These are phyloP conservation scores for Globisporangium recalcitrans DNA, from an alignment of 352 stramenopile species.

Conservation along the genomic window DNA sequence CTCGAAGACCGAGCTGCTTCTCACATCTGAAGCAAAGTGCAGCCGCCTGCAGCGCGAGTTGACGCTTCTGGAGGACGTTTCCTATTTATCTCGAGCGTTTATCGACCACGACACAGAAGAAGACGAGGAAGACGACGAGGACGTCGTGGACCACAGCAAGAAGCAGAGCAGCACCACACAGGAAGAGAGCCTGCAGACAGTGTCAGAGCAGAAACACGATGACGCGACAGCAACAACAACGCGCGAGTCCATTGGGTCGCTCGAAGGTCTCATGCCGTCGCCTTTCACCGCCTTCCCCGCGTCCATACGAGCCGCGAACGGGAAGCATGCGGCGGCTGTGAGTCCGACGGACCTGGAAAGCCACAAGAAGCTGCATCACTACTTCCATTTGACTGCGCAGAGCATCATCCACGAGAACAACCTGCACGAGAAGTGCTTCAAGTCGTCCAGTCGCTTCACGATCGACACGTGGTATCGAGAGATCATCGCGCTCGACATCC, in stretches of 20 bases:
- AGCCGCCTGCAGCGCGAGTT: slow-evolving; percentile 70
- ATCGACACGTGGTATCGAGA: slow-evolving; percentile 85
- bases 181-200: not conserved
- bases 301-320: slow-evolving; percentile 27
- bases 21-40: slow-evolving; percentile 61
- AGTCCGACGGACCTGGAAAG: slow-evolving; percentile 61
- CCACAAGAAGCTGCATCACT: slow-evolving; percentile 83
- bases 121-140: slow-evolving; percentile 57
- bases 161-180: not conserved
- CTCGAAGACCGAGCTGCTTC: slow-evolving; percentile 46
- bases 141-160: slow-evolving; percentile 14
- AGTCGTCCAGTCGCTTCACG: slow-evolving; percentile 74
- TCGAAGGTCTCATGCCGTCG: slow-evolving; percentile 13
- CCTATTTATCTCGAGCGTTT: slow-evolving; percentile 63
- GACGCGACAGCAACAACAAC: not conserved
- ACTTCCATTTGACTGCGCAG: slow-evolving; percentile 81
- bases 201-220: not conserved
- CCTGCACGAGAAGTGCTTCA: slow-evolving; percentile 72
- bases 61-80: slow-evolving; percentile 68
- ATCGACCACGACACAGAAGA: slow-evolving; percentile 64
- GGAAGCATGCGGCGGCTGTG: slow-evolving; percentile 27
- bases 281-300: slow-evolving; percentile 37
- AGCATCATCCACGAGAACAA: slow-evolving; percentile 87
- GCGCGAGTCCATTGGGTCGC: not conserved
- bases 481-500: slow-evolving; percentile 56